phyloP scores from a whole-genome alignment of 1,139 yeast genomes.

The Hansenula lynferdii region DNA sequence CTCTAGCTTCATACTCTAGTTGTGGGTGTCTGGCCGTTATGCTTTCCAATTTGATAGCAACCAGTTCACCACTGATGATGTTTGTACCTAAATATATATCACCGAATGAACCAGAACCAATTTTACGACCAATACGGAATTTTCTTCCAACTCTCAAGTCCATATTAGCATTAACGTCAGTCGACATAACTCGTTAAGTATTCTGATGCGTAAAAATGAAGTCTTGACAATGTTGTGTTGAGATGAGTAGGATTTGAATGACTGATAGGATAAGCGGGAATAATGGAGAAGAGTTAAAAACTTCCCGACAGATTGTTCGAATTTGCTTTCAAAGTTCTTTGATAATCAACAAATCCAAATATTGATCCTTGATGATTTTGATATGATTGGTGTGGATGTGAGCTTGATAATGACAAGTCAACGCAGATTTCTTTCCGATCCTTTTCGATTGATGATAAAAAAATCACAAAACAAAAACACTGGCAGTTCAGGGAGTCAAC shows the following conservation, averaged over 20 bases:
- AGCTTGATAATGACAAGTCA: too few species aligned
- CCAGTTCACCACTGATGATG: constrained; percentile 94
- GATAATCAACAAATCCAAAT: too few species aligned
- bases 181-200: constrained; percentile 6
- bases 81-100: constrained; percentile 93
- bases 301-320: too few species aligned
- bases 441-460: too few species aligned
- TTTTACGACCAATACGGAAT: constrained; percentile 91
- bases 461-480: too few species aligned
- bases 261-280: background rate
- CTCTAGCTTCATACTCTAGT: constrained; percentile 93
- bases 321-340: too few species aligned
- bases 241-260: background rate
- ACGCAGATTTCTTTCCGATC: too few species aligned
- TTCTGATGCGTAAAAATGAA: background rate
- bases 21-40: constrained; percentile 94
- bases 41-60: constrained; percentile 91
- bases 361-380: too few species aligned
- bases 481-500: too few species aligned
- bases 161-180: constrained; percentile 22
- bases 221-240: background rate
- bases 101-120: constrained; percentile 97
- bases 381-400: too few species aligned
- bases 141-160: constrained; percentile 94
- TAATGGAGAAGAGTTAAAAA: too few species aligned